A percentile compares a stretch with the other conserved stretches of the same genome.
phyloP scores from a whole-genome alignment of 1,284 basidiomycete species.

The Cerrena zonata region DNA sequence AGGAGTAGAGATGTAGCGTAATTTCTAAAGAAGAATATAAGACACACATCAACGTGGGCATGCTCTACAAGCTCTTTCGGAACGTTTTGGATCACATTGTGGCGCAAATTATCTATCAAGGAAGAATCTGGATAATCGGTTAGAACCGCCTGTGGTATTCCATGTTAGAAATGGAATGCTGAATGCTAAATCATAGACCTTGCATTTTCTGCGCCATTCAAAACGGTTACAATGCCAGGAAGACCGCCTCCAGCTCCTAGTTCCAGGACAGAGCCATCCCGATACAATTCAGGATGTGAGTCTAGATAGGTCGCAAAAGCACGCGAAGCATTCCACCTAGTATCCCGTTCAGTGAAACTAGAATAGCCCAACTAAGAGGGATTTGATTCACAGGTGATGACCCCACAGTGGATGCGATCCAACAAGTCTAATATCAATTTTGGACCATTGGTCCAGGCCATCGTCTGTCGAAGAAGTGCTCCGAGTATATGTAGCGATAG shows the following conservation, averaged over 20 bases:
- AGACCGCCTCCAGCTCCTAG: slow-evolving; percentile 90
- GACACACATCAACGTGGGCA: slow-evolving; percentile 48
- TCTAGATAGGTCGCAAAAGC: slow-evolving; percentile 74
- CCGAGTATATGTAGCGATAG: slow-evolving; percentile 37
- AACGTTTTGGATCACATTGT: slow-evolving; percentile 58
- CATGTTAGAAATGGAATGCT: not conserved
- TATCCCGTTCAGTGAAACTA: not conserved
- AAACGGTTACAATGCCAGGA: slow-evolving; percentile 70
- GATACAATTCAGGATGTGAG: slow-evolving; percentile 41
- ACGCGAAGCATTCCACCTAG: slow-evolving; percentile 83
- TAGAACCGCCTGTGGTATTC: slow-evolving; percentile 70
- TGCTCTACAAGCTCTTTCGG: slow-evolving; percentile 34
- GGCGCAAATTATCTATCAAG: slow-evolving; percentile 73
- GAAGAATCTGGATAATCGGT: slow-evolving; percentile 88
- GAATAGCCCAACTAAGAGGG: not conserved
- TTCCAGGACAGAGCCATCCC: slow-evolving; percentile 62
- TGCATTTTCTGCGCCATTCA: slow-evolving; percentile 63
- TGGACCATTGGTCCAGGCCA: slow-evolving; percentile 38
- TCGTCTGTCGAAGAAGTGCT: slow-evolving; percentile 9
- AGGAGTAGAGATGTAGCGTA: not conserved
- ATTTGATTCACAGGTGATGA: slow-evolving; percentile 69
- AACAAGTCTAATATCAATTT: slow-evolving; percentile 70
- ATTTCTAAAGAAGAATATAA: not conserved
- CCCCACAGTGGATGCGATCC: slow-evolving; percentile 90
- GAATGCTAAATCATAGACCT: no score